A percentile compares a stretch with the other conserved stretches of the same genome.
Evolutionary conservation across 2,329 filamentous ascomycete species (phyloP).

Genomic region (Phyllosticta ampelicida): DNA sequence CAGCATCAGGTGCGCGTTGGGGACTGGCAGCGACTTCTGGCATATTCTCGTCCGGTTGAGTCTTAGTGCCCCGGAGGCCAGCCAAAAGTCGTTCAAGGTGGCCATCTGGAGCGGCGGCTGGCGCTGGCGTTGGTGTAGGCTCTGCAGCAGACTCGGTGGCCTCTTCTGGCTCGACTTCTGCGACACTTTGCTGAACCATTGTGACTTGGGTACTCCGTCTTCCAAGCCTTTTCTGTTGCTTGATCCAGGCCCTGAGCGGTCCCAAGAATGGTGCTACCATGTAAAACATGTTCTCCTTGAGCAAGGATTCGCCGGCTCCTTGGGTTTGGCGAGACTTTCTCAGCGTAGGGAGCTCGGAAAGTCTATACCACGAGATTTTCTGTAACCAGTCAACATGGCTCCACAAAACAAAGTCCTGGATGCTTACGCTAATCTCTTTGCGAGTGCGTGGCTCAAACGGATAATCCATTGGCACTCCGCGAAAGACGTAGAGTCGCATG

Average conservation of each 20-base stretch:
- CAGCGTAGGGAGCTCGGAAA: constrained; percentile 77
- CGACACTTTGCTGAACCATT: constrained; percentile 16
- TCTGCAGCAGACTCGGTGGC: constrained; percentile 21
- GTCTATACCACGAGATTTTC: constrained; percentile 87
- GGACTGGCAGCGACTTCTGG: constrained; percentile 21
- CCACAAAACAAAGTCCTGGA: neutral
- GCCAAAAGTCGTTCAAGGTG: constrained; percentile 23
- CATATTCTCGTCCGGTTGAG: constrained; percentile 17
- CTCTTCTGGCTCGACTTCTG: constrained; percentile 20
- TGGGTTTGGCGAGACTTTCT: constrained; percentile 56
- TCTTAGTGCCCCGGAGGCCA: constrained; percentile 20
- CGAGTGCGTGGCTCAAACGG: constrained; percentile 81
- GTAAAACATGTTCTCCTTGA: constrained; percentile 82
- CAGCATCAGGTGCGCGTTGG: constrained; percentile 31
- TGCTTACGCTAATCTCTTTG: constrained; percentile 72
- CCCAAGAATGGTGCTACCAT: constrained; percentile 93
- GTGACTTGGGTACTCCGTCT: constrained; percentile 32
- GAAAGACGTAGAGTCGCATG: constrained; percentile 84
- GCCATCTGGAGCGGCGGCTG: constrained; percentile 11
- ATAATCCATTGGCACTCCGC: constrained; percentile 76
- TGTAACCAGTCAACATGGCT: constrained; percentile 13
- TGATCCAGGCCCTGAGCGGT: constrained; percentile 80
- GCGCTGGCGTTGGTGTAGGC: constrained; percentile 13
- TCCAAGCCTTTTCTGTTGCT: constrained; percentile 69
- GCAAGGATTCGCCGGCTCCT: constrained; percentile 38